Evolutionary conservation across 2,329 filamentous ascomycete genomes (phyloP), one percentile per base, ranked within the genome.

Genomic region (Lasiodiplodia theobromae): DNA sequence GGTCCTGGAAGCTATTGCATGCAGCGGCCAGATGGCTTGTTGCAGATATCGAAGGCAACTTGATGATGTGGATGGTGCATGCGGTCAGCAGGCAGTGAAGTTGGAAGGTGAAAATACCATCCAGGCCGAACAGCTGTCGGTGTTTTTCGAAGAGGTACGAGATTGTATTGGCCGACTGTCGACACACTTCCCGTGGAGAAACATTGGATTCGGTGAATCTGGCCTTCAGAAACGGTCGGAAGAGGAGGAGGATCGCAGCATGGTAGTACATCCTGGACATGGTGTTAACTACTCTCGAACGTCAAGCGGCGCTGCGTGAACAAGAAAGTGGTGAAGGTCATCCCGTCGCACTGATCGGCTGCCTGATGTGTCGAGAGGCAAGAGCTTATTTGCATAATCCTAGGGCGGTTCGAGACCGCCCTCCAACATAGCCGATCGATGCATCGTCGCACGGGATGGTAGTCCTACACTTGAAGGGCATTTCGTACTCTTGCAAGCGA

Each of bases 21-120:
- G 73, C 72, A n/a, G 62, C 67, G n/a, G 68, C 71, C 16, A 74
- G 65, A 62, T 70, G 93, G 76, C 88, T 90, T 81, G 70, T 70
- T 28, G 71, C 62, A 8, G 71, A 69, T 47, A 73, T 71, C 14
- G 73, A 66, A 4, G 72, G 69, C 3, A 72, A 25, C 54, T 72
- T 74, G 67, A 73, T 71, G 49, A 72, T 70, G 67, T 72, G 71
- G 31, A 72, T 72, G 16, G 71, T 72, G 66, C 70, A 71, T 34
- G 71, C 67, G 4, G 72, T 71, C n/a, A 72, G 68, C 12, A 72
- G 68, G 56, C 71, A 72, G 53, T 72, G 71, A 34, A 72, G 51
- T 51, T 72, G 71, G 62, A 72, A 72, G 38, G 70, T 72, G 58
- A 71, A 71, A 51, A 72, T 66, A 31, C 71, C 71, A 16, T 62